These are phyloP conservation scores for Ceratobasidium sp. DNA, from an alignment of 1,284 basidiomycete genomes.

Conservation along the genomic window DNA sequence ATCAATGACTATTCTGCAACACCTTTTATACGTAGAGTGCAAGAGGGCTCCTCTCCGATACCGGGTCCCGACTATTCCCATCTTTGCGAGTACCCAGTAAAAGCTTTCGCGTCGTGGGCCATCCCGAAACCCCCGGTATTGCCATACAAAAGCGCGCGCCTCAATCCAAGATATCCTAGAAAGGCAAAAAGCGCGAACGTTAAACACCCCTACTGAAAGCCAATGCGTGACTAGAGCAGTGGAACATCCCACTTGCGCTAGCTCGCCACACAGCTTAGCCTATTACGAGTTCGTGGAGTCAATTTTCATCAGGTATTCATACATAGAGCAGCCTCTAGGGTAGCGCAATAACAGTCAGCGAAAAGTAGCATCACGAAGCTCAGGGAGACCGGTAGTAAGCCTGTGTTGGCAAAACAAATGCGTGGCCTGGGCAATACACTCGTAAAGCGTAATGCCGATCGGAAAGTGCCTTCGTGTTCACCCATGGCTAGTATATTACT, in stretches of 20 bases:
- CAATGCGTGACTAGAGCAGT: not conserved
- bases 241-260: not conserved
- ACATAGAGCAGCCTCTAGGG: not conserved
- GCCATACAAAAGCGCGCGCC: not conserved
- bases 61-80: not conserved
- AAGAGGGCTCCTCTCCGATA: not conserved
- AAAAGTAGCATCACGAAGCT: conserved; percentile 16
- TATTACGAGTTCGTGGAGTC: not conserved
- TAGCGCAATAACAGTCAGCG: not conserved
- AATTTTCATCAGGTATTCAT: not conserved
- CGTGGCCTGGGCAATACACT: not conserved
- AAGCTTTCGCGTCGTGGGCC: not conserved
- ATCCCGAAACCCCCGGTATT: not conserved
- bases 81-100: not conserved
- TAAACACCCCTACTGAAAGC: not conserved
- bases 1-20: not conserved
- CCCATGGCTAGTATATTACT: not conserved
- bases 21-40: conserved; percentile 1
- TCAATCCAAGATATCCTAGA: not conserved
- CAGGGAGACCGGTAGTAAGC: not conserved
- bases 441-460: not conserved
- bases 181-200: not conserved
- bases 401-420: not conserved
- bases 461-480: not conserved
- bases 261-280: conserved; percentile 10